Percentiles rank a stretch among this genome's conserved stretches.
These are phyloP conservation scores for Somion occarium DNA, from an alignment of 1,284 basidiomycete species.

Conservation along the genomic window DNA sequence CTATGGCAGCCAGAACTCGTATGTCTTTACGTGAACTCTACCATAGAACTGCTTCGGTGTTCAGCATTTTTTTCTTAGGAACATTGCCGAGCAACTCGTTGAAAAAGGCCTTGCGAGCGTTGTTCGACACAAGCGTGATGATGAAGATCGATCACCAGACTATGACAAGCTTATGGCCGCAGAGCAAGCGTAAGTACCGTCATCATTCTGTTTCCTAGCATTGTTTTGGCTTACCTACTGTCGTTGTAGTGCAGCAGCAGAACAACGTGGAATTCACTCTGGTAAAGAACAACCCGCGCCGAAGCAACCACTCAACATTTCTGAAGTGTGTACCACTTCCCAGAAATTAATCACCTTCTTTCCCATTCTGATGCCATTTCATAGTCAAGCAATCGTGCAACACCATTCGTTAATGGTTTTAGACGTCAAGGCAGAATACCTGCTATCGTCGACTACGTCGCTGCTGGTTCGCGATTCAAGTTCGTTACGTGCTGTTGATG, in stretches of 20 bases:
- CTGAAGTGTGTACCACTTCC: constrained; percentile 51
- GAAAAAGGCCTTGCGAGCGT: constrained; percentile 91
- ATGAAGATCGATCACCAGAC: constrained; percentile 92
- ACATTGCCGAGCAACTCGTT: constrained; percentile 88
- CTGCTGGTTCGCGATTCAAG: constrained; percentile 93
- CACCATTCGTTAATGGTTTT: constrained; percentile 86
- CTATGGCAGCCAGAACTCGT: constrained; percentile 77
- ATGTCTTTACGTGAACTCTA: constrained; percentile 25
- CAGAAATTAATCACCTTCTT: neutral
- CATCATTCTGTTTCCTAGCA: neutral
- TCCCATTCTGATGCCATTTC: constrained; percentile 7
- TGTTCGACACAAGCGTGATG: constrained; percentile 89
- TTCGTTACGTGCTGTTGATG: constrained; percentile 28
- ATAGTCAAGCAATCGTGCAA: constrained; percentile 70
- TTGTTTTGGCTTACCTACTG: neutral
- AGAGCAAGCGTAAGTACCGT: constrained; percentile 74
- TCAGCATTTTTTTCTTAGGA: constrained; percentile 42
- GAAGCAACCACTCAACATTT: constrained; percentile 79
- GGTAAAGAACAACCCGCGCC: constrained; percentile 80
- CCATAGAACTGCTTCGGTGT: constrained; percentile 3
- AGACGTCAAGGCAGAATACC: constrained; percentile 84
- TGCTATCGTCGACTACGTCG: constrained; percentile 91
- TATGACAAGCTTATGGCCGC: constrained; percentile 95
- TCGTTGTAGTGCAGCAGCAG: constrained; percentile 62
- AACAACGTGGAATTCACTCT: constrained; percentile 87